Evolutionary conservation across 2,329 filamentous ascomycete genomes (phyloP).

Genomic region (Lomentospora prolificans): DNA sequence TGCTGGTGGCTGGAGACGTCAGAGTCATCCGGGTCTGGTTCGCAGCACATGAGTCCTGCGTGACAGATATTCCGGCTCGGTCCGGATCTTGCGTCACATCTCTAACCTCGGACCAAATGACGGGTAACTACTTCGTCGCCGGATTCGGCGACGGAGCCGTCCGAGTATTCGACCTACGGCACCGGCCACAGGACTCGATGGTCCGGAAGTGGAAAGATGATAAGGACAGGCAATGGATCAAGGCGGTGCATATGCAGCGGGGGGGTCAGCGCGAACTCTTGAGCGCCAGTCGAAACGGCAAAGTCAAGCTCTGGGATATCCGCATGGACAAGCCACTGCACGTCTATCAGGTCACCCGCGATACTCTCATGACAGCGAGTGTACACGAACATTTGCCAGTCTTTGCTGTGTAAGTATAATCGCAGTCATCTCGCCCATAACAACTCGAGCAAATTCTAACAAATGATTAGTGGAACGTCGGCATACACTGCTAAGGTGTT

Average conservation of each 20-base stretch:
- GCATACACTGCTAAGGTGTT: slow-evolving; percentile 84
- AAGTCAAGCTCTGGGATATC: slow-evolving; percentile 94
- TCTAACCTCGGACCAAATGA: slow-evolving; percentile 93
- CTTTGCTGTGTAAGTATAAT: slow-evolving; percentile 78
- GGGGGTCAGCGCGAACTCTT: slow-evolving; percentile 87
- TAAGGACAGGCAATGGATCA: slow-evolving; percentile 76
- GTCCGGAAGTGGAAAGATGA: slow-evolving; percentile 96
- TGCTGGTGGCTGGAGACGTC: slow-evolving; percentile 92
- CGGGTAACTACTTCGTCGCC: slow-evolving; percentile 89
- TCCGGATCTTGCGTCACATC: slow-evolving; percentile 95
- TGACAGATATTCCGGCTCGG: slow-evolving; percentile 86
- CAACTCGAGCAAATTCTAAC: no score
- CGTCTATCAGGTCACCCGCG: slow-evolving; percentile 63
- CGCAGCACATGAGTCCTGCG: slow-evolving; percentile 83
- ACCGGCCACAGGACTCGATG: slow-evolving; percentile 81
- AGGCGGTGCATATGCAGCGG: slow-evolving; percentile 91
- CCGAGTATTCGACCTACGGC: slow-evolving; percentile 83
- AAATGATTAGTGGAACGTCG: slow-evolving; percentile 82
- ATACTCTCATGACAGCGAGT: slow-evolving; percentile 74
- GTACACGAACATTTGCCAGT: slow-evolving; percentile 96
- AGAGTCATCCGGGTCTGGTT: slow-evolving; percentile 96
- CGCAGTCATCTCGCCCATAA: no score
- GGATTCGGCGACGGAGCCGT: slow-evolving; percentile 95
- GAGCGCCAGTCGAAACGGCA: slow-evolving; percentile 83
- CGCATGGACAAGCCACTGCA: slow-evolving; percentile 71